Base-by-base conservation (phyloP, 2,329 filamentous ascomycete genomes). In the Penicillium sp. region DNA sequence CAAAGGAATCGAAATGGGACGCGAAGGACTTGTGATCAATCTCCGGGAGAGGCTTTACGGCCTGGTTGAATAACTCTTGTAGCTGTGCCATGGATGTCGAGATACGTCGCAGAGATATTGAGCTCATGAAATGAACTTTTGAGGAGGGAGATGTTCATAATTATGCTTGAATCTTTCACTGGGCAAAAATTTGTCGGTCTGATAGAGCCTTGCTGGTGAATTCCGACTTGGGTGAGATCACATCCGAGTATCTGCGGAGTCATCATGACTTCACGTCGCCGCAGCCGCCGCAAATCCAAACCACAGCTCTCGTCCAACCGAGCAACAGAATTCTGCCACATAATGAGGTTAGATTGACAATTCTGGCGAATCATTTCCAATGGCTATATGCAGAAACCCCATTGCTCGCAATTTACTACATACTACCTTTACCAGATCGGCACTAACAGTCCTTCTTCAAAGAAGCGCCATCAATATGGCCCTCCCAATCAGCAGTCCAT, bases 1-100 rank as follows among this genome's bases (percentile, higher is more conserved):
- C 76, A 62, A 78, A 80, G 30, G 57, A 60, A 63, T 81, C 80
- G 48, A 81, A 82, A 57, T 76, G 69, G 14, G 75, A 67, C 4
- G 73, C 77, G 59, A 82, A 82, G 19, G 58, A 62, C 19, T 72
- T 66, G 54, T 77, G 71, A 28, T 68, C 51, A 57, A 79, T 75
- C 8, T 68, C 57, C 4, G 77, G 77, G 19, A 79, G 72, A 6
- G 75, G 74, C 45, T 69, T 73, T n/a, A 75, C 73, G 6, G 75
- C 71, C n/a, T 67, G 63, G 46, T 71, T 71, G 52, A 79, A 71
- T 16, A 76, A 64, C 26, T 73, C 70, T 58, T 76, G 69, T 42
- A 79, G 64, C 45, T 71, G 66, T 30, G 70, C 54, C 72, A 74
- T 75, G n/a, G 52, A 54, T 38, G 48, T 58, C 11, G 59, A 49